phyloP scores from a whole-genome alignment of 2,329 filamentous ascomycete genomes.

The Talaromyces sp. region DNA sequence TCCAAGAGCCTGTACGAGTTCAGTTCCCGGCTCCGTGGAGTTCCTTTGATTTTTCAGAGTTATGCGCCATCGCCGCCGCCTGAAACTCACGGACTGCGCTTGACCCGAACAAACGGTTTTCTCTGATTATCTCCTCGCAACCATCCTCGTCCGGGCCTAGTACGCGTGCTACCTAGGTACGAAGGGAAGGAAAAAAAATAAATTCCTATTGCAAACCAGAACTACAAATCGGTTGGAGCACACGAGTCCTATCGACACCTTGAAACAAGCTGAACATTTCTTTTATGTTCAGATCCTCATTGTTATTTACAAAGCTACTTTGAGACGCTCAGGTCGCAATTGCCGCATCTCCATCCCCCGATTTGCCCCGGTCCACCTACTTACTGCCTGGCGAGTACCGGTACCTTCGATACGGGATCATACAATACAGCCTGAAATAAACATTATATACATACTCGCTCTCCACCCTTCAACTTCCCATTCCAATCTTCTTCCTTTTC shows the following conservation, averaged over 20 bases:
- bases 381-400: neutral
- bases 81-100: neutral
- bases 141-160: slow-evolving; percentile 4
- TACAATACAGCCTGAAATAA: slow-evolving; percentile 1
- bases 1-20: too few species aligned
- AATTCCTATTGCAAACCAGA: slow-evolving; percentile 11
- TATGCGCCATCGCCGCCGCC: slow-evolving; percentile 12
- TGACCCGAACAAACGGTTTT: neutral
- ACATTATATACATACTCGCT: neutral
- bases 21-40: neutral
- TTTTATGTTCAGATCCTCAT: neutral
- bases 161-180: neutral
- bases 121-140: neutral
- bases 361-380: slow-evolving; percentile 3
- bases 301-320: neutral
- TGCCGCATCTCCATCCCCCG: neutral
- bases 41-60: neutral
- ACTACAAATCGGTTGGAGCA: slow-evolving; percentile 4
- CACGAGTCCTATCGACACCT: neutral
- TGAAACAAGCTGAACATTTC: neutral
- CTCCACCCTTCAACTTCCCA: slow-evolving; percentile 1
- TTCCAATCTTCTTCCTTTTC: neutral
- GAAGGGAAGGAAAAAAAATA: neutral
- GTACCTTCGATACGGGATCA: neutral
- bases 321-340: neutral